phyloP scores from a whole-genome alignment of 768 basidiomycete species.

The Lactarius vividus region DNA sequence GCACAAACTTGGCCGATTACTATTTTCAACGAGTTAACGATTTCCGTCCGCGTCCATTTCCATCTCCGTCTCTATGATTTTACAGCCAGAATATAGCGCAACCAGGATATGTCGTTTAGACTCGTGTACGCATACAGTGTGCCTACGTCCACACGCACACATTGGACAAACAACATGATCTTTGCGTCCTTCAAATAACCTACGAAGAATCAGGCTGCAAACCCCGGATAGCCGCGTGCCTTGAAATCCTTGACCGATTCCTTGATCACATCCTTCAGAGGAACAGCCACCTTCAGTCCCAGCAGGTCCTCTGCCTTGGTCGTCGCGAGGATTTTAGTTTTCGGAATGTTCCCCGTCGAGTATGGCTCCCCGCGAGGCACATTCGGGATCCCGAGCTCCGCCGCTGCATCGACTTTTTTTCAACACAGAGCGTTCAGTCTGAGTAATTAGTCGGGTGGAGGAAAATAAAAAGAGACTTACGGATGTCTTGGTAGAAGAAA shows the following conservation, averaged over 20 bases:
- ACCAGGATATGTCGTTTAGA: neutral
- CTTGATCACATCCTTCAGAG: constrained; percentile 14
- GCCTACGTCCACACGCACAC: no score
- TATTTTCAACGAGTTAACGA: no score
- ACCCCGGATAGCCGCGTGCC: constrained; percentile 19
- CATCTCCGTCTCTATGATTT: no score
- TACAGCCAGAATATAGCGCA: no score
- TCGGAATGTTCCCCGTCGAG: neutral
- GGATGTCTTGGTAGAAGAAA: constrained; percentile 17
- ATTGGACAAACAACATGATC: neutral
- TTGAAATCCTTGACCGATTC: constrained; percentile 16
- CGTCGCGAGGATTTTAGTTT: neutral
- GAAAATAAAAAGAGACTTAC: neutral
- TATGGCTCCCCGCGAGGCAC: constrained; percentile 16
- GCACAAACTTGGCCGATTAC: no score
- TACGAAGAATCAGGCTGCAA: neutral
- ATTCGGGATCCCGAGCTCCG: constrained; percentile 13
- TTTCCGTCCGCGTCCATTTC: no score
- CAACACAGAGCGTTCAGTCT: neutral
- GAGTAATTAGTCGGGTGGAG: neutral
- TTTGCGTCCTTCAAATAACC: neutral
- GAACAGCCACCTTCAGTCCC: neutral
- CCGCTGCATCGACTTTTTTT: constrained; percentile 9
- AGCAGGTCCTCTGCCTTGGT: constrained; percentile 13
- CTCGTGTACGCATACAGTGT: neutral